Percentiles rank a stretch among this genome's conserved stretches.
phyloP scores from a whole-genome alignment of 306 rosid species.

The Casuarina equisetifolia region DNA sequence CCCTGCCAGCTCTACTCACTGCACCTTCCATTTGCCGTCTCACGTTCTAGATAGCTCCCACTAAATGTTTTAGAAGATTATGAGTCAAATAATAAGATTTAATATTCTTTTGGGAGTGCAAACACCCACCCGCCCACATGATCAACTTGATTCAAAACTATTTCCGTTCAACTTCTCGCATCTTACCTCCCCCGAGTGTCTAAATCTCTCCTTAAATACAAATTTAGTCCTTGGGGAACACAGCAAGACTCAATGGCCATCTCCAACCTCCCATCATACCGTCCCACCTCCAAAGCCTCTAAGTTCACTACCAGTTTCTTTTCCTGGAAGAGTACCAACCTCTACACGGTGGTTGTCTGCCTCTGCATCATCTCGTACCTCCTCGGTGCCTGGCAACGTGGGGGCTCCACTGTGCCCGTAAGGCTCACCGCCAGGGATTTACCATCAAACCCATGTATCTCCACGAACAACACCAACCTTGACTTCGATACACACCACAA shows the following conservation, averaged over 20 bases:
- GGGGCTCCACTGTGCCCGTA: slow-evolving; percentile 3
- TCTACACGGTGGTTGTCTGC: slow-evolving; percentile 48
- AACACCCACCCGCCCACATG: not conserved
- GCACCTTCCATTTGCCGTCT: too few species aligned
- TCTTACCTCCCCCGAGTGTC: not conserved
- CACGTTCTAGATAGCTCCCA: too few species aligned
- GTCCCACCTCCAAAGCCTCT: slow-evolving; percentile 48
- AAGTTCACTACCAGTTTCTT: slow-evolving; percentile 24
- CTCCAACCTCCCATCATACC: slow-evolving; percentile 31
- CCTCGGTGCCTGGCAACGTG: slow-evolving; percentile 49
- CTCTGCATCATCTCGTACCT: slow-evolving; percentile 61
- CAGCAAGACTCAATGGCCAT: slow-evolving; percentile 17
- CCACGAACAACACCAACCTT: not conserved
- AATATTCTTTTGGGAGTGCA: not conserved
- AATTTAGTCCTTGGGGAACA: too few species aligned
- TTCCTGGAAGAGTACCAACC: slow-evolving; percentile 46
- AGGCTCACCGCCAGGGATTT: slow-evolving; percentile 16
- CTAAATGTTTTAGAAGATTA: too few species aligned
- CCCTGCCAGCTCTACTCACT: not conserved
- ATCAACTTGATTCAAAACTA: not conserved
- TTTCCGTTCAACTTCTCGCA: slow-evolving; percentile 5
- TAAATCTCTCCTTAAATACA: not conserved
- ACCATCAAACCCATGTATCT: not conserved
- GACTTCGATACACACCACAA: slow-evolving; percentile 55
- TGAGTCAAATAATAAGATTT: not conserved